phyloP scores from a whole-genome alignment of 495 filamentous ascomycete genomes.

The Entonaema liquescens region DNA sequence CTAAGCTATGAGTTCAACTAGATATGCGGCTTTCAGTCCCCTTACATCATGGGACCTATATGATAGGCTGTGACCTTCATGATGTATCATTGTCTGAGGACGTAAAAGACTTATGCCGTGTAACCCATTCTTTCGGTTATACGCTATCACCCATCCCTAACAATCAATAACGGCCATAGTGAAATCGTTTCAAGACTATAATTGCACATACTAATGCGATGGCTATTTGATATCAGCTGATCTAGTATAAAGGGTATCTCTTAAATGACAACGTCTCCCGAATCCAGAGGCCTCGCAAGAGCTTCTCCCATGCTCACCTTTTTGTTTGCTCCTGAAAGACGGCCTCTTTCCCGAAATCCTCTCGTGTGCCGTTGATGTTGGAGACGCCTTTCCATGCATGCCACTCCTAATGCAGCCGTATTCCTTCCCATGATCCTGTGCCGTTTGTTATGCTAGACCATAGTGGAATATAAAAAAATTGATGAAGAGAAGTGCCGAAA shows the following conservation, averaged over 20 bases:
- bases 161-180: not conserved
- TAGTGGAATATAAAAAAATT: constrained; percentile 1
- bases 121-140: not conserved
- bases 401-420: constrained; percentile 25
- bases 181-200: not conserved
- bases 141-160: not conserved
- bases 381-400: constrained; percentile 23
- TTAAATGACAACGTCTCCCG: constrained; percentile 18
- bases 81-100: constrained; percentile 6
- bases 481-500: constrained; percentile 5
- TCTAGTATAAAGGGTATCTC: constrained; percentile 35
- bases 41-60: not conserved
- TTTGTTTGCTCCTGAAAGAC: not conserved
- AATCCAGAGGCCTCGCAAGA: not conserved
- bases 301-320: constrained; percentile 5
- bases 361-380: not conserved
- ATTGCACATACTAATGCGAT: not conserved
- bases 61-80: constrained; percentile 4
- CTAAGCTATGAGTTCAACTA: constrained; percentile 1
- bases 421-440: constrained; percentile 20
- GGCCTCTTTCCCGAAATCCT: not conserved
- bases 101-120: not conserved
- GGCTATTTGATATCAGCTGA: not conserved
- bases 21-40: not conserved
- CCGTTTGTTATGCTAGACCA: constrained; percentile 17